phyloP scores from a whole-genome alignment of 2,329 filamentous ascomycete genomes.

The Neonectria hederae region DNA sequence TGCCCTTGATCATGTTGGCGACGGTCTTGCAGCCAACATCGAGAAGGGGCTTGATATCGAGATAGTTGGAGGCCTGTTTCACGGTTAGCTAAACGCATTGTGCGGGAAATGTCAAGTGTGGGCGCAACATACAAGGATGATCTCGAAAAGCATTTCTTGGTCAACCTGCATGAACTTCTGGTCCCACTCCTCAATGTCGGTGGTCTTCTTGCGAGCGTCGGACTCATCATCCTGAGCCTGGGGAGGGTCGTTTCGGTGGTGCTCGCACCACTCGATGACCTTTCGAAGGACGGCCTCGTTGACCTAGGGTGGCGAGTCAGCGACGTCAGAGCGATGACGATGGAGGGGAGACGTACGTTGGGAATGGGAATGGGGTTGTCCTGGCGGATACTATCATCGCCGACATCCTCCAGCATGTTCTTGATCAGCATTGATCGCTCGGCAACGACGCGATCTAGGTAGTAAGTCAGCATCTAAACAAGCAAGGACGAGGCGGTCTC shows the following conservation, averaged over 20 bases:
- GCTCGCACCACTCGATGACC: constrained; percentile 97
- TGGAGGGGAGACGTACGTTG: constrained; percentile 66
- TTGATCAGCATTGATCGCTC: constrained; percentile 96
- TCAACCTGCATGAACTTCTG: constrained; percentile 99
- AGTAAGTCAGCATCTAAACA: constrained; percentile 27
- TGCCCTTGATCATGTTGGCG: constrained; percentile 99
- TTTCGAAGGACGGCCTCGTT: constrained; percentile 94
- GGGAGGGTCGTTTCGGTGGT: constrained; percentile 91
- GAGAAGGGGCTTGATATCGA: constrained; percentile 97
- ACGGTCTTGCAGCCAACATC: constrained; percentile 99
- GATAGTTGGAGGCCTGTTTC: constrained; percentile 89
- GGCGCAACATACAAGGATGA: constrained; percentile 79
- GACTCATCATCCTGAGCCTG: constrained; percentile 86
- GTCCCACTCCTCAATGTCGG: constrained; percentile 99
- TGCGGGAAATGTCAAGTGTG: background rate
- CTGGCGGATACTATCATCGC: constrained; percentile 64
- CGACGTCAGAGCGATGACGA: constrained; percentile 18
- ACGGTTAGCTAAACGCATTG: constrained; percentile 35
- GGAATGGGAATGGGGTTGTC: constrained; percentile 84
- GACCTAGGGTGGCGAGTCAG: constrained; percentile 62
- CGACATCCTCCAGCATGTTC: constrained; percentile 96
- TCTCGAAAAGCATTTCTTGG: constrained; percentile 99
- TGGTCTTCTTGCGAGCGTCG: constrained; percentile 96
- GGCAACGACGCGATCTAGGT: constrained; percentile 79
- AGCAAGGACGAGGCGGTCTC: constrained; percentile 13